Conservation (phyloP, 2,329 filamentous ascomycete genomes). For the Aureobasidium mangrovei region DNA sequence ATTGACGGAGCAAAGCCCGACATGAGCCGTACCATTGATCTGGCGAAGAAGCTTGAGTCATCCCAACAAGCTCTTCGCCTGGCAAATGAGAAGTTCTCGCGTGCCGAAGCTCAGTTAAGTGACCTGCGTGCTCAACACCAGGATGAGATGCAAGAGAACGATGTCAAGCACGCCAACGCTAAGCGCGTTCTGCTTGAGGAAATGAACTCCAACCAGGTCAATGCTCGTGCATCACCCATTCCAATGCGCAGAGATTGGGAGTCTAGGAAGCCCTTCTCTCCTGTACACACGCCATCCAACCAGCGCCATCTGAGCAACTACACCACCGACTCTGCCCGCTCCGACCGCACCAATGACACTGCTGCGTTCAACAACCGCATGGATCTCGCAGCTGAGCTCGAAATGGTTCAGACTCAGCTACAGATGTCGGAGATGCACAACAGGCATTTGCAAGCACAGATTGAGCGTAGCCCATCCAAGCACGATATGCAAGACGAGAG, state of each 20-base stretch:
- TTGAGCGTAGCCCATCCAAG: conserved; percentile 60
- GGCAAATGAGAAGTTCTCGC: conserved; percentile 68
- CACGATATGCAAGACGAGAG: conserved; percentile 63
- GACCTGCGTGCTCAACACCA: conserved; percentile 67
- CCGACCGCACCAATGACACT: conserved; percentile 77
- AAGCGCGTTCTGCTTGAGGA: conserved; percentile 75
- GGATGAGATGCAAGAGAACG: conserved; percentile 60
- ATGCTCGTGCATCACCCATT: conserved; percentile 64
- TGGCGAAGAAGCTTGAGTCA: conserved; percentile 78
- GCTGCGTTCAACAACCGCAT: conserved; percentile 77
- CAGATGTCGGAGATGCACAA: conserved; percentile 95
- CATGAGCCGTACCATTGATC: conserved; percentile 58
- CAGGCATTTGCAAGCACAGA: conserved; percentile 78
- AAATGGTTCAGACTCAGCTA: conserved; percentile 87
- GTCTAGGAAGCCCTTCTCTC: conserved; percentile 59
- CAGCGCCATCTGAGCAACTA: conserved; percentile 60
- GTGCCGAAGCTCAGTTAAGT: conserved; percentile 73
- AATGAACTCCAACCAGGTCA: conserved; percentile 73
- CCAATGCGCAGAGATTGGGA: conserved; percentile 55
- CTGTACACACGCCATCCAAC: conserved; percentile 60
- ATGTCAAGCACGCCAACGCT: conserved; percentile 52
- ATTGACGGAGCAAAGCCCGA: conserved; percentile 63
- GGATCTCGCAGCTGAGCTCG: conserved; percentile 83
- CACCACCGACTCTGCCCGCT: conserved; percentile 67
- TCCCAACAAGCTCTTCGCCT: conserved; percentile 82